A percentile compares a stretch with the other conserved stretches of the same genome.
phyloP scores from a whole-genome alignment of 2,329 filamentous ascomycete species.

The Bipolaris oryzae region DNA sequence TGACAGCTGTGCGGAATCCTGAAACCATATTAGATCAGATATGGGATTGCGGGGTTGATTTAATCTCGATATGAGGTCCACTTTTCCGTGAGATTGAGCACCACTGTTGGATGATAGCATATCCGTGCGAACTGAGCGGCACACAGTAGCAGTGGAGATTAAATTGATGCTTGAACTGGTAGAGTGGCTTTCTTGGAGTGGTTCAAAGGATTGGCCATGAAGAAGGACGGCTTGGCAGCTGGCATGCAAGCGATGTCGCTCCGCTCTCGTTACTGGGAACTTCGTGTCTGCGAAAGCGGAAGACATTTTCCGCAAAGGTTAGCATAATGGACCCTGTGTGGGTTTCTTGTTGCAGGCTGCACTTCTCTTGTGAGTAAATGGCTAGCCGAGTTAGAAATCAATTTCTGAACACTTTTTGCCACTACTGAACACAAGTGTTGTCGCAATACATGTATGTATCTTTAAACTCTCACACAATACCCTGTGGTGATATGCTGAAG shows the following conservation, averaged over 20 bases:
- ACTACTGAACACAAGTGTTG: background rate
- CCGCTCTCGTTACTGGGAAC: slow-evolving; percentile 6
- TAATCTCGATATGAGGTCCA: slow-evolving; percentile 29
- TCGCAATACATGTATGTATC: slow-evolving; percentile 6
- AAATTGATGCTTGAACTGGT: slow-evolving; percentile 11
- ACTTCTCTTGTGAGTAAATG: slow-evolving; percentile 11
- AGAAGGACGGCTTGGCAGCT: slow-evolving; percentile 23
- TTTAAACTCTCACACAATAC: background rate
- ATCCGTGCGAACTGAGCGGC: slow-evolving; percentile 20
- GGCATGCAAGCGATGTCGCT: slow-evolving; percentile 15
- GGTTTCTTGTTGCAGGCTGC: slow-evolving; percentile 1
- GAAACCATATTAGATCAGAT: slow-evolving; percentile 18
- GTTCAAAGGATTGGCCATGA: slow-evolving; percentile 16
- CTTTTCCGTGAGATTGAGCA: slow-evolving; percentile 17
- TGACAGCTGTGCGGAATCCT: slow-evolving; percentile 5
- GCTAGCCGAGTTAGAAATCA: slow-evolving; percentile 2
- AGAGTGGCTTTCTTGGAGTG: slow-evolving; percentile 19
- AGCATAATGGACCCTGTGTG: slow-evolving; percentile 15
- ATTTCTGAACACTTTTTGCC: background rate
- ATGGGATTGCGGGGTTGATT: slow-evolving; percentile 30
- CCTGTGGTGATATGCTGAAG: background rate
- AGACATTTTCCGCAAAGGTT: slow-evolving; percentile 16
- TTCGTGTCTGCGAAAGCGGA: slow-evolving; percentile 15
- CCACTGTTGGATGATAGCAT: slow-evolving; percentile 24
- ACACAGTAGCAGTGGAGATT: slow-evolving; percentile 25